phyloP scores from a whole-genome alignment of 768 basidiomycete genomes.

The Hortiboletus campestris region DNA sequence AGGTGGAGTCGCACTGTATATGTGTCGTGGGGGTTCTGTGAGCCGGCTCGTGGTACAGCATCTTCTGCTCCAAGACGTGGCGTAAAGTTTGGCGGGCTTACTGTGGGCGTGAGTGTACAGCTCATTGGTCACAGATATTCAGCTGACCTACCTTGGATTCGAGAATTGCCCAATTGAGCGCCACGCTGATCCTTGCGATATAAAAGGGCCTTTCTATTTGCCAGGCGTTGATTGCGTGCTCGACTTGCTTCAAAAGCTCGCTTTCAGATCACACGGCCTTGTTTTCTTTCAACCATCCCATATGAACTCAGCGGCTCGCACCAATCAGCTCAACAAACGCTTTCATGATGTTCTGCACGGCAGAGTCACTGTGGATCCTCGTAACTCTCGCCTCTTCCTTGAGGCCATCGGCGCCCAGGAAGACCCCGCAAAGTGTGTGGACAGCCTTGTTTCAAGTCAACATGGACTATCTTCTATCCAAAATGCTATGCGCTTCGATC shows the following conservation, averaged over 20 bases:
- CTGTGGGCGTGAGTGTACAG: neutral
- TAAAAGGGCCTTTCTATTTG: neutral
- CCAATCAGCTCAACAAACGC: conserved; percentile 32
- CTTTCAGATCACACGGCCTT: neutral
- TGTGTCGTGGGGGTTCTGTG: neutral
- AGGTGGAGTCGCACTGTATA: neutral
- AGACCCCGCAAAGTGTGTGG: conserved; percentile 39
- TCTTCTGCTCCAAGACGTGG: neutral
- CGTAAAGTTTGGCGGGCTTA: neutral
- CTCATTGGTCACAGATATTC: neutral
- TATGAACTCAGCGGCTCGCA: conserved; percentile 20
- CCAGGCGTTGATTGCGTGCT: neutral
- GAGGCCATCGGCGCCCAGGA: conserved; percentile 44
- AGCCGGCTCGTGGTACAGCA: neutral
- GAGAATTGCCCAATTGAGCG: conserved; percentile 2
- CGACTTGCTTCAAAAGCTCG: neutral
- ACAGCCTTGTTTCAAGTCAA: conserved; percentile 35
- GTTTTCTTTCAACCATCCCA: neutral
- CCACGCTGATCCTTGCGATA: neutral
- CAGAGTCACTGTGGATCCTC: conserved; percentile 23
- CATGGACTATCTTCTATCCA: conserved; percentile 42
- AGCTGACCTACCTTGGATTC: neutral
- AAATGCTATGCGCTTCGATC: conserved; percentile 41
- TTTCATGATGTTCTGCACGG: conserved; percentile 37
- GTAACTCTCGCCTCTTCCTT: conserved; percentile 37